These are phyloP conservation scores for Ettlia oleoabundans DNA, from an alignment of 139 green algal species.

Conservation along the genomic window DNA sequence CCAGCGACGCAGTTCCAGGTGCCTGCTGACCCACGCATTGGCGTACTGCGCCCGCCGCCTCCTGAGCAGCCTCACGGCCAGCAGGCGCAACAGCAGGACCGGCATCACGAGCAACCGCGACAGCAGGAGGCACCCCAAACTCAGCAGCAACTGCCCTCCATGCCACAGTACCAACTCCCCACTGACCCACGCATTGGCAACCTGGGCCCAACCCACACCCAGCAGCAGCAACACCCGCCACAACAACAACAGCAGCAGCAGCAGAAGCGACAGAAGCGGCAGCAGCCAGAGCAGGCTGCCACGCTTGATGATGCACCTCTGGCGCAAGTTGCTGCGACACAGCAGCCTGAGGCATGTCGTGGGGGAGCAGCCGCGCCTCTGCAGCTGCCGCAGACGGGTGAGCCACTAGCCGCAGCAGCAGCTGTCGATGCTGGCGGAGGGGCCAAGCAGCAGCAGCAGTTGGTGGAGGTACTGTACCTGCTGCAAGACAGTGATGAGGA, in stretches of 20 bases:
- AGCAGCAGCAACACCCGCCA: too few relatives aligned
- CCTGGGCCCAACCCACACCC: too few relatives aligned
- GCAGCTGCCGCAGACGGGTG: too few relatives aligned
- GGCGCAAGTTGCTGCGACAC: too few relatives aligned
- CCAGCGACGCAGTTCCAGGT: not conserved
- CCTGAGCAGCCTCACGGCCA: not conserved
- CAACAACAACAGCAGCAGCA: too few relatives aligned
- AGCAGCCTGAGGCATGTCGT: too few relatives aligned
- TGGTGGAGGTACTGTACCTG: not conserved
- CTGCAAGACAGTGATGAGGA: conserved; percentile 14
- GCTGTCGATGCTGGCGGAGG: not conserved
- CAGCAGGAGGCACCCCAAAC: not conserved
- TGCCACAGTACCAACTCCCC: too few relatives aligned
- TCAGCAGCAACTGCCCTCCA: not conserved
- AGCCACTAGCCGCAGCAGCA: not conserved
- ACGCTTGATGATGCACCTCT: too few relatives aligned
- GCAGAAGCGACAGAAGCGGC: too few relatives aligned
- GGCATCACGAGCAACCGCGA: not conserved
- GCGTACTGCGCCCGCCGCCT: not conserved
- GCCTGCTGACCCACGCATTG: not conserved
- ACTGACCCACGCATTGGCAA: too few relatives aligned
- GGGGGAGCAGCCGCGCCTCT: too few relatives aligned
- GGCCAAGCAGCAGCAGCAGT: not conserved
- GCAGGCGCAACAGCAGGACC: not conserved
- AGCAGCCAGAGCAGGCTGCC: too few relatives aligned